Evolutionary conservation across 306 rosid species (phyloP).

Genomic region (Hippophae gyantsensis): DNA sequence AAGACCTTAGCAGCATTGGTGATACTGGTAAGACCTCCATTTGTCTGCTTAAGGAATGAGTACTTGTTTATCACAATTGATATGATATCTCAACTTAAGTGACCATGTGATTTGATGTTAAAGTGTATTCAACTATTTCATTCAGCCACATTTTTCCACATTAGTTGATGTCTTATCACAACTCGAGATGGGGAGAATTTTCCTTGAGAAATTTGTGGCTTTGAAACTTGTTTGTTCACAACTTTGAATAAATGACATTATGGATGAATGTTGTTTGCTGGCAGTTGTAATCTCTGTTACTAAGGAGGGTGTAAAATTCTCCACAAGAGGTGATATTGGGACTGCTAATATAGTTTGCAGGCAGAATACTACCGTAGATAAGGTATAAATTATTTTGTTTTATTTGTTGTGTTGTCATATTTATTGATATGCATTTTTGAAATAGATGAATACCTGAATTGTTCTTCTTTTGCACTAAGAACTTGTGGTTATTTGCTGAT

Average conservation of each 20-base stretch:
- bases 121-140: neutral
- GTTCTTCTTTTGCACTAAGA: neutral
- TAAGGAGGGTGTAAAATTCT: constrained; percentile 92
- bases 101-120: no score
- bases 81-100: no score
- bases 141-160: neutral
- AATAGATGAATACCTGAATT: neutral
- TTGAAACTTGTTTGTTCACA: no score
- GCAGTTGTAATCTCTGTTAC: constrained; percentile 90
- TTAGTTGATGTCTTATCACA: neutral
- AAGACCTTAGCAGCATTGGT: constrained; percentile 85
- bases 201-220: no score
- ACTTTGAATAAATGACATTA: no score
- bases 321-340: constrained; percentile 90
- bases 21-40: constrained; percentile 55
- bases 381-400: constrained; percentile 28
- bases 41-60: neutral
- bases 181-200: no score
- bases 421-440: neutral
- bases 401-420: neutral
- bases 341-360: constrained; percentile 86
- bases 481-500: neutral
- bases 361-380: constrained; percentile 84
- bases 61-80: no score
- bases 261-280: constrained; percentile 2